A percentile compares a stretch with the other conserved stretches of the same genome.
Conservation (phyloP, 2,329 filamentous ascomycete genomes). For the Fusarium domesticum region DNA sequence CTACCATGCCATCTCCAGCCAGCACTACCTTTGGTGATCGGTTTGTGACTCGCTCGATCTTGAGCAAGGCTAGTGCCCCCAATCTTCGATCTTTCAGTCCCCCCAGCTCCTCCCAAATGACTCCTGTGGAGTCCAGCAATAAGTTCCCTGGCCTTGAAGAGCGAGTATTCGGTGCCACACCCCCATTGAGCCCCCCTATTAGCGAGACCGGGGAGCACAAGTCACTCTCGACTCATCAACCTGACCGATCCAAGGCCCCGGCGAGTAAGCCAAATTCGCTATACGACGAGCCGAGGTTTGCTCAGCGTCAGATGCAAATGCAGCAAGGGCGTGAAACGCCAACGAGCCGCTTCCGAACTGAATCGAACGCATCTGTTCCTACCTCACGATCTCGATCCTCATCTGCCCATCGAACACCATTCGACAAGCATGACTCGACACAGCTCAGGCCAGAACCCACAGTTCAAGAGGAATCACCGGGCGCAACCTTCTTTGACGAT, state of each 20-base stretch:
- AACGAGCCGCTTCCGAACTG: conserved; percentile 43
- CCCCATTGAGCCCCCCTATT: conserved; percentile 52
- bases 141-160: conserved; percentile 36
- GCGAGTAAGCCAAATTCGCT: conserved; percentile 60
- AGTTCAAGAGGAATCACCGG: conserved; percentile 33
- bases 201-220: conserved; percentile 69
- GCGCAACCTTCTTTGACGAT: conserved; percentile 43
- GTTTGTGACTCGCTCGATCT: conserved; percentile 44
- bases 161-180: conserved; percentile 35
- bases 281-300: conserved; percentile 83
- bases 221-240: conserved; percentile 65
- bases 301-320: conserved; percentile 77
- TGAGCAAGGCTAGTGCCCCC: conserved; percentile 62
- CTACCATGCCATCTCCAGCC: conserved; percentile 47
- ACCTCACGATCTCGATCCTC: conserved; percentile 46
- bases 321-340: conserved; percentile 70
- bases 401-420: conserved; percentile 39
- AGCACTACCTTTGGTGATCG: conserved; percentile 45
- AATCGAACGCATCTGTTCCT: conserved; percentile 42
- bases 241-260: conserved; percentile 78
- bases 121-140: conserved; percentile 37
- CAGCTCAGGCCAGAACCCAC: conserved; percentile 31
- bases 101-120: conserved; percentile 40
- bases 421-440: conserved; percentile 33
- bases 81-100: conserved; percentile 62